These are phyloP conservation scores for Macrophomina tecta DNA, from an alignment of 2,329 filamentous ascomycete species.

Conservation along the genomic window DNA sequence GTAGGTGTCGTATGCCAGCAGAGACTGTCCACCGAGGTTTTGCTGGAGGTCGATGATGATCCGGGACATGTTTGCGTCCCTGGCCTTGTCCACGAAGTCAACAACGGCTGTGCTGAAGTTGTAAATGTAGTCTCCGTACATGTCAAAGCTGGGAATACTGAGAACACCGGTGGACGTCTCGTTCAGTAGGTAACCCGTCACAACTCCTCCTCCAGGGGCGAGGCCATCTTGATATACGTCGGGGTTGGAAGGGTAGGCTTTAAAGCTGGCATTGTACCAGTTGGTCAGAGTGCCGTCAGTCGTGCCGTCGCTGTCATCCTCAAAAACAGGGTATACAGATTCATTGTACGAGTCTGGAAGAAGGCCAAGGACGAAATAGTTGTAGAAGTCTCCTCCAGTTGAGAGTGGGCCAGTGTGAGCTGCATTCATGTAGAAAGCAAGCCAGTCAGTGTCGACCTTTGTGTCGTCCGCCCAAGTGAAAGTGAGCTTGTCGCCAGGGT, in stretches of 20 bases:
- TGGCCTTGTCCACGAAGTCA: conserved; percentile 53
- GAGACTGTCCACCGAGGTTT: conserved; percentile 37
- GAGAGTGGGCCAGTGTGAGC: conserved; percentile 39
- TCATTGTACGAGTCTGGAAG: conserved; percentile 34
- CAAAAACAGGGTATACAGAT: neutral
- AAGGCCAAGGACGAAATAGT: conserved; percentile 49
- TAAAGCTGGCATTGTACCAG: conserved; percentile 33
- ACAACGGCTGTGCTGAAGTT: conserved; percentile 42
- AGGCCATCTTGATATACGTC: conserved; percentile 34
- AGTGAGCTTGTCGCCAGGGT: conserved; percentile 34
- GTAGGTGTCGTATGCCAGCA: conserved; percentile 35
- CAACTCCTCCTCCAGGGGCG: conserved; percentile 31
- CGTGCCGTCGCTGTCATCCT: neutral
- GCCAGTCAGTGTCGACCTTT: conserved; percentile 33
- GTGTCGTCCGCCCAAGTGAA: conserved; percentile 40
- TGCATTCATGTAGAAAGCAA: conserved; percentile 34
- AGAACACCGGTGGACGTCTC: conserved; percentile 49
- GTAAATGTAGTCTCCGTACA: conserved; percentile 31
- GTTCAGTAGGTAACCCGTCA: conserved; percentile 52
- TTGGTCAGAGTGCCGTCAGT: neutral
- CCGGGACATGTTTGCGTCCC: conserved; percentile 57
- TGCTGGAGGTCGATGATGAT: conserved; percentile 64
- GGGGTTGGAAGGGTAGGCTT: conserved; percentile 37
- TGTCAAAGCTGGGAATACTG: conserved; percentile 48
- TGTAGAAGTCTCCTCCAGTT: conserved; percentile 53